Conservation (phyloP, 805 yeast genomes). For the Lachancea meyersii region DNA sequence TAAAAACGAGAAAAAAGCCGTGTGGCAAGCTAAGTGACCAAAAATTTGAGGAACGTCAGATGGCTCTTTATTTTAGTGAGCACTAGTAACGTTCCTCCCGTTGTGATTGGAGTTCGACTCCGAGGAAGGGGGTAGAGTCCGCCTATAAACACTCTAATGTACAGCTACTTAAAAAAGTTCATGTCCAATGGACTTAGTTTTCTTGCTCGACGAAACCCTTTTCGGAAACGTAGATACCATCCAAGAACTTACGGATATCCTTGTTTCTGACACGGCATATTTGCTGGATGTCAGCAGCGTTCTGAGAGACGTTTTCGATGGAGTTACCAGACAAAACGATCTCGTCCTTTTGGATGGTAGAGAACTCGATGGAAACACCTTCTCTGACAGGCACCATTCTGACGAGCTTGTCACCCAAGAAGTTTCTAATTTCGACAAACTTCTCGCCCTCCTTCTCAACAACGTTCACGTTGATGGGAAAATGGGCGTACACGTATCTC, state of each 20-base stretch:
- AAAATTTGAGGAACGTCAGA: constrained; percentile 16
- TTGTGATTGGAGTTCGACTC: constrained; percentile 8
- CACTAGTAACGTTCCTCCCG: constrained; percentile 25
- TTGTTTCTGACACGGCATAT: constrained; percentile 98
- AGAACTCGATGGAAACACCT: constrained; percentile 82
- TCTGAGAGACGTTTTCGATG: constrained; percentile 93
- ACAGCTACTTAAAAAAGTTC: constrained; percentile 4
- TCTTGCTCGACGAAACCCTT: constrained; percentile 63
- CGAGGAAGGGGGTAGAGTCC: constrained; percentile 1
- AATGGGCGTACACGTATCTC: constrained; percentile 99
- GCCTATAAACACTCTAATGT: constrained; percentile 6
- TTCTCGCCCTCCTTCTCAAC: constrained; percentile 68
- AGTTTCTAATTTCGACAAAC: constrained; percentile 95
- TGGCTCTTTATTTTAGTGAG: constrained; percentile 26
- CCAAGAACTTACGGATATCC: constrained; percentile 99
- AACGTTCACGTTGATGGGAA: constrained; percentile 98
- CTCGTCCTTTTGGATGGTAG: constrained; percentile 89
- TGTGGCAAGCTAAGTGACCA: constrained; percentile 3
- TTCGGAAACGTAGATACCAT: constrained; percentile 99
- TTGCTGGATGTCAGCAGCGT: constrained; percentile 98
- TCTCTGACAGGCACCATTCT: constrained; percentile 80
- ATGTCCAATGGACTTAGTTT: neutral
- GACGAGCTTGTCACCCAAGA: constrained; percentile 98
- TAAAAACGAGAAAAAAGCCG: too few relatives aligned
- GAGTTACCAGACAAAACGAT: constrained; percentile 90